Evolutionary conservation across 73 alveolate genomes (phyloP), one percentile per base, ranked within the genome.

Genomic region (Paramecium sexaurelia): DNA sequence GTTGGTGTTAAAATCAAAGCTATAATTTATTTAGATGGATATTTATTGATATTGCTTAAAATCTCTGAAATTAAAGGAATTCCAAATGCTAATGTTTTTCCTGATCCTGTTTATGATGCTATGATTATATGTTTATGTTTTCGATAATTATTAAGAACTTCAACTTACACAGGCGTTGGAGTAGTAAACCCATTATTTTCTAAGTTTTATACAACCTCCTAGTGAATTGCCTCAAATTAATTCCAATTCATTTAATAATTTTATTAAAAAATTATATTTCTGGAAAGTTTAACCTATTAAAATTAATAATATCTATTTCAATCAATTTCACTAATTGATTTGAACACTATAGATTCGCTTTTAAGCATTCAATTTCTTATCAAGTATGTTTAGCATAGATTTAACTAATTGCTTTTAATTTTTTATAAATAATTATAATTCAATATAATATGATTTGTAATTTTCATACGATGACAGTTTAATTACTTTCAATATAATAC

Each of bases 71-170:
- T 95, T 24, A 98, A 94, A 4, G 99, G 99, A 35, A 98, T 93
- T 66, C 95, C 98, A 84, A 97, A 98, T 47, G 99, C 96, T 45
- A 98, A 95, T 20, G 99, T 98, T 92, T 98, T 98, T 40, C 99
- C 99, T 51, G 96, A 95, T 24, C 99, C 99, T 35, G 92, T 85
- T 85, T 85, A 40, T 10, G 92, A 85, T 7, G 92, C 92, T 15
- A 85, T 32, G 7, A 85, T 45, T 26, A 85, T 41, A 55, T 85
- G 73, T 22, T 57, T 85, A 61, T 85, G 32, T 13, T 40, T 55
- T 33, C 73, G 33, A 85, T 85, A 85, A 35, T 47, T 26, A 15
- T 85, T 32, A 40, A 85, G 39, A 55, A 85, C 92, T 45, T 85
- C 55, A 27, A 33, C 43, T 33, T 85, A 85, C 15, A 85, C 69